Percentiles rank a stretch among this genome's conserved stretches.
Conservation (phyloP, 768 basidiomycete species). For the Coprinellus micaceus region DNA sequence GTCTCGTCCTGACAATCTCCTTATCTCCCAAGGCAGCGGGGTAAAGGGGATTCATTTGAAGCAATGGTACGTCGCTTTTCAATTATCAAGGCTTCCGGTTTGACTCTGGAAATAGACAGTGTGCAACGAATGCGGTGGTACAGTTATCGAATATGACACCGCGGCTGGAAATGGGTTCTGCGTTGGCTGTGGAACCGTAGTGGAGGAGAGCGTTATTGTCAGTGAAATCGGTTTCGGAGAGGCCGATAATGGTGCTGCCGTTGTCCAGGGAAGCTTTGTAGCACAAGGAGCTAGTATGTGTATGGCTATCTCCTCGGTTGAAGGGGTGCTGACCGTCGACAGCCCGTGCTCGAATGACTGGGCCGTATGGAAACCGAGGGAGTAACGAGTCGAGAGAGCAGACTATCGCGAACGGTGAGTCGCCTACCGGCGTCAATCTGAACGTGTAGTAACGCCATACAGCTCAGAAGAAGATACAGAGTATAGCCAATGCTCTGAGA, state of each 20-base stretch:
- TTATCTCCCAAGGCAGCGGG: no score
- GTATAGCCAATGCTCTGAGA: slow-evolving; percentile 71
- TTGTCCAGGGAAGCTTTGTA: slow-evolving; percentile 93
- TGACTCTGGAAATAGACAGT: no score
- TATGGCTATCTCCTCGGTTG: background rate
- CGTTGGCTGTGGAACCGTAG: slow-evolving; percentile 80
- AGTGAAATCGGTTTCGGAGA: slow-evolving; percentile 96
- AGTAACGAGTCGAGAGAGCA: slow-evolving; percentile 84
- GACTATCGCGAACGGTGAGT: slow-evolving; percentile 83
- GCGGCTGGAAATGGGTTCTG: slow-evolving; percentile 86
- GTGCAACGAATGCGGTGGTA: slow-evolving; percentile 77
- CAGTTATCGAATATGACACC: slow-evolving; percentile 80
- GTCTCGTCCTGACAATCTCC: no score
- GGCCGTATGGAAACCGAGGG: slow-evolving; percentile 77
- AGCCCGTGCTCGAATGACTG: slow-evolving; percentile 83
- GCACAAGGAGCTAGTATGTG: slow-evolving; percentile 85
- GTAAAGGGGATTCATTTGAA: no score
- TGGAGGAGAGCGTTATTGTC: slow-evolving; percentile 92
- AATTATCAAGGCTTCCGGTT: no score
- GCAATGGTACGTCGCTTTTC: no score
- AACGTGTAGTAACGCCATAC: slow-evolving; percentile 6
- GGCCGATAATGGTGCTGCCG: slow-evolving; percentile 84
- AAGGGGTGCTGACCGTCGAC: background rate
- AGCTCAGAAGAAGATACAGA: slow-evolving; percentile 84
- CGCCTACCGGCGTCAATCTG: background rate